A percentile compares a stretch with the other conserved stretches of the same genome.
phyloP scores from a whole-genome alignment of 306 rosid species.

The Quercus bicolor region DNA sequence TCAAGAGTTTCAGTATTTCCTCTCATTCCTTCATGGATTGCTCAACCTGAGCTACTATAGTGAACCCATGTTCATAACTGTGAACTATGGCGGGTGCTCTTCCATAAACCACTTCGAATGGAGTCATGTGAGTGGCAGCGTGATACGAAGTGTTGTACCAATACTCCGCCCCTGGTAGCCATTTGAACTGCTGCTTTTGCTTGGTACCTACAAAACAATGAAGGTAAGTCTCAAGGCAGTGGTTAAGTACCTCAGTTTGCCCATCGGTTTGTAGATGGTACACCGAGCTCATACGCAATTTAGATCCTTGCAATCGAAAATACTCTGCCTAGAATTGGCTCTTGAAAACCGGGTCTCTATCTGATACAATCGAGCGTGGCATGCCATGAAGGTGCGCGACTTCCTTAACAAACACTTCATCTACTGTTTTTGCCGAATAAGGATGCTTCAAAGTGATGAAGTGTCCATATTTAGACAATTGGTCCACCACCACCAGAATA shows the following conservation, averaged over 20 bases:
- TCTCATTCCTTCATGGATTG: no score
- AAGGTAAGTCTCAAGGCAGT: not conserved
- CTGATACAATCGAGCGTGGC: not conserved
- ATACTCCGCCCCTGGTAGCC: not conserved
- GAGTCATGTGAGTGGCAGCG: no score
- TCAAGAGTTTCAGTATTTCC: no score
- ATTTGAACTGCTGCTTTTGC: not conserved
- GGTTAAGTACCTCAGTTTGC: no score
- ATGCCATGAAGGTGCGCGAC: not conserved
- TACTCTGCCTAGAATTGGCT: no score
- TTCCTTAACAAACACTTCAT: not conserved
- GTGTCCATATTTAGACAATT: not conserved
- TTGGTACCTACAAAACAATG: not conserved
- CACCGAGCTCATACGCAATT: no score
- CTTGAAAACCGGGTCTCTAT: no score
- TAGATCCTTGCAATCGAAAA: no score
- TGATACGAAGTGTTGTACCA: not conserved
- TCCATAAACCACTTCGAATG: not conserved
- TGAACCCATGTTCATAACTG: no score
- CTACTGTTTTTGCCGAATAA: not conserved
- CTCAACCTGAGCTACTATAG: no score
- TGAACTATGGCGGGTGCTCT: not conserved
- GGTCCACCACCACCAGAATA: not conserved
- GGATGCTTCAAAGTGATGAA: not conserved
- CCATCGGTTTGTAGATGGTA: no score